phyloP scores from a whole-genome alignment of 208 protist genomes.

The Trichomonas gallinae region DNA sequence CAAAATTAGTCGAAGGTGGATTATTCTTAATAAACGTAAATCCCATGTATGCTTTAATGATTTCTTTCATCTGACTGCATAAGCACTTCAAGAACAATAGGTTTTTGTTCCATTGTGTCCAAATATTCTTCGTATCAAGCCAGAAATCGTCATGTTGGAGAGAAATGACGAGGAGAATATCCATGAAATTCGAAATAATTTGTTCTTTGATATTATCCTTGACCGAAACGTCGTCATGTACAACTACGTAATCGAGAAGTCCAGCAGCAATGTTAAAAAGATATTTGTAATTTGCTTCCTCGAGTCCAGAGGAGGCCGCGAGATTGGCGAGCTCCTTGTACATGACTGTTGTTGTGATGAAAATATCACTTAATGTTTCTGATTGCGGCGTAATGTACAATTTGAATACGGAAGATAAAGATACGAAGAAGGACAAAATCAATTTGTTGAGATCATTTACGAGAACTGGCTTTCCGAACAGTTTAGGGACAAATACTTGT shows the following conservation, averaged over 20 bases:
- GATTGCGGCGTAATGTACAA: not conserved
- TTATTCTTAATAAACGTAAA: not conserved
- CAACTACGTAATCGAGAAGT: not conserved
- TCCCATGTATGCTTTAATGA: not conserved
- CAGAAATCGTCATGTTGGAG: not conserved
- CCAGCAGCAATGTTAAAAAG: not conserved
- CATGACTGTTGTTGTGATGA: not conserved
- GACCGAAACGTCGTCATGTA: not conserved
- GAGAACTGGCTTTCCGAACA: not conserved
- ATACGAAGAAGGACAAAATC: not conserved
- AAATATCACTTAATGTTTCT: not conserved
- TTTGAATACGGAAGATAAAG: not conserved
- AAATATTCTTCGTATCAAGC: not conserved
- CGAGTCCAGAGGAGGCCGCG: not conserved
- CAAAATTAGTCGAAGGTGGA: not conserved
- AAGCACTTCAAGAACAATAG: not conserved
- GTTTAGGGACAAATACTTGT: not conserved
- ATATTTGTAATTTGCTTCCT: not conserved
- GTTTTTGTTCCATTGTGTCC: not conserved
- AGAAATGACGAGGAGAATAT: not conserved
- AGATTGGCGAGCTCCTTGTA: not conserved
- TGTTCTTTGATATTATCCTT: not conserved
- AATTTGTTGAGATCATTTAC: not conserved
- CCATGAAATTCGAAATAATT: not conserved
- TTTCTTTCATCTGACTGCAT: not conserved